Conservation (phyloP, 192 early-diverging fungal species). For the Neocallimastix lanati region DNA sequence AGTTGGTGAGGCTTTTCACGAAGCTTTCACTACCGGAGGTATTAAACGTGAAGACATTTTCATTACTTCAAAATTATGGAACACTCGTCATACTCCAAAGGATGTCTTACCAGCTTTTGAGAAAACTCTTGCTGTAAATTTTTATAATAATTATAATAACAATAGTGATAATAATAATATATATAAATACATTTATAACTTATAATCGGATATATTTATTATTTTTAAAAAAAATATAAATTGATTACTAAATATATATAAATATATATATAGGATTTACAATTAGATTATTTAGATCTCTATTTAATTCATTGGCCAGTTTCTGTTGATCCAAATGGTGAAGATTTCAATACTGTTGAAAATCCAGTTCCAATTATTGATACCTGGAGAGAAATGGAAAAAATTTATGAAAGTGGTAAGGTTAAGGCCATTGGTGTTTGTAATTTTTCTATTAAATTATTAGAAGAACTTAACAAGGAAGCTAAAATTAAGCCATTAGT, state of each 20-base stretch:
- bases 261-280: slow-evolving; percentile 34
- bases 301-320: slow-evolving; percentile 65
- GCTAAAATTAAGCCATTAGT: slow-evolving; percentile 42
- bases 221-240: too few relatives aligned
- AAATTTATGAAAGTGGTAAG: slow-evolving; percentile 25
- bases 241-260: too few relatives aligned
- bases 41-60: slow-evolving; percentile 42
- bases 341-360: background rate
- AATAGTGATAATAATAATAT: too few relatives aligned
- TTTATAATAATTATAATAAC: background rate
- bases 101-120: slow-evolving; percentile 6
- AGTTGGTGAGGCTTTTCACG: background rate
- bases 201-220: too few relatives aligned
- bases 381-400: slow-evolving; percentile 44
- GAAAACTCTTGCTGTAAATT: slow-evolving; percentile 14
- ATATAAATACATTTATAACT: too few relatives aligned
- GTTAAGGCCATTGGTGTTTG: slow-evolving; percentile 48
- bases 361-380: slow-evolving; percentile 4
- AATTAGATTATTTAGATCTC: slow-evolving; percentile 49
- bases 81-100: slow-evolving; percentile 19
- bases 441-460: slow-evolving; percentile 35
- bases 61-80: slow-evolving; percentile 42
- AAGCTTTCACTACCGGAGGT: slow-evolving; percentile 7
- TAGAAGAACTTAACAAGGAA: slow-evolving; percentile 31
- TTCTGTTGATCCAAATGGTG: background rate